A percentile compares a stretch with the other conserved stretches of the same genome.
Conservation (phyloP, 129 eudicot genomes). For the Pittosporum tobira region DNA sequence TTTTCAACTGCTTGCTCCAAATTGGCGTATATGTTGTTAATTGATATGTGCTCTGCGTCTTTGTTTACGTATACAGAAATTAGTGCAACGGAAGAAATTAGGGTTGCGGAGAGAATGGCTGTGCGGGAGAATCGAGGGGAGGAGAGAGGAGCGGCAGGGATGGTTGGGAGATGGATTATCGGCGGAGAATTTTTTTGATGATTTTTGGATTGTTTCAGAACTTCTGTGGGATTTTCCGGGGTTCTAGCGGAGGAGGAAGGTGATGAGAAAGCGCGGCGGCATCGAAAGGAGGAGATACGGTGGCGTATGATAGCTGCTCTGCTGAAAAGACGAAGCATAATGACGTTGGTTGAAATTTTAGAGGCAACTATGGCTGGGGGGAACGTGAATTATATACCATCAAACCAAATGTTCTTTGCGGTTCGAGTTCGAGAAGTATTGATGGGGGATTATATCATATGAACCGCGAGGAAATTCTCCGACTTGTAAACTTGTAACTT, state of each 20-base stretch:
- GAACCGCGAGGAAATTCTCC: no score
- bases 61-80: neutral
- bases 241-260: conserved; percentile 11
- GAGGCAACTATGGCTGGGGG: no score
- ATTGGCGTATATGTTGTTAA: conserved; percentile 20
- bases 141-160: conserved; percentile 4
- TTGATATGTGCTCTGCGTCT: neutral
- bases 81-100: conserved; percentile 10
- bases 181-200: conserved; percentile 22
- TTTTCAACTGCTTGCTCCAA: conserved; percentile 31
- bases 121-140: conserved; percentile 19
- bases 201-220: conserved; percentile 15
- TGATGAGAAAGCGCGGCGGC: conserved; percentile 30
- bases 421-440: no score
- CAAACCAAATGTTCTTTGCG: no score
- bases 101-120: conserved; percentile 31
- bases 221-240: conserved; percentile 14
- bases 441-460: no score
- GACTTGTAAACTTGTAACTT: no score
- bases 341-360: no score
- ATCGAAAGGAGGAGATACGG: conserved; percentile 18
- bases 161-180: conserved; percentile 12
- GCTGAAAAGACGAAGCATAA: neutral
- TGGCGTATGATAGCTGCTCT: conserved; percentile 17
- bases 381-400: no score